Percentiles rank a stretch among this genome's conserved stretches.
Evolutionary conservation across 2,329 filamentous ascomycete species (phyloP).

Genomic region (Drechslerella dactyloides): DNA sequence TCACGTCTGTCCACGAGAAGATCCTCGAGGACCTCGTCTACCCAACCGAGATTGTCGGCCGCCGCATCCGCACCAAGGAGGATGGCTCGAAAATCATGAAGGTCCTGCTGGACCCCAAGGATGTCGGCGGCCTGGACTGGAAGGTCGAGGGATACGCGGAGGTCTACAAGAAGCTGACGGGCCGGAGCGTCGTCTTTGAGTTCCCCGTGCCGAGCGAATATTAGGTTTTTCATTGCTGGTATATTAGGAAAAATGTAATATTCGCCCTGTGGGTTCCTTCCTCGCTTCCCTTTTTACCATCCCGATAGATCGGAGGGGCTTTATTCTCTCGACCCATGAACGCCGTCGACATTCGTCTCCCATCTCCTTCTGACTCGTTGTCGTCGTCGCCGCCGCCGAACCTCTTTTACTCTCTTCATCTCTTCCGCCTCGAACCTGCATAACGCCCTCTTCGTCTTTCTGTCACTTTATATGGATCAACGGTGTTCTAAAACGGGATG

Average conservation of each 20-base stretch:
- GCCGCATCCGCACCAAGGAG: constrained; percentile 98
- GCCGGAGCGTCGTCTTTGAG: constrained; percentile 96
- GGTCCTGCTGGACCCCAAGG: constrained; percentile 99
- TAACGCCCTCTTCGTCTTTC: constrained; percentile 39
- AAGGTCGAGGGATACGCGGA: constrained; percentile 99
- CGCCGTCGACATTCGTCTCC: no score
- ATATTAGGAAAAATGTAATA: constrained; percentile 44
- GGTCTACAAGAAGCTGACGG: constrained; percentile 98
- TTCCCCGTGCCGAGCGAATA: constrained; percentile 83
- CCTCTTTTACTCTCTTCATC: constrained; percentile 27
- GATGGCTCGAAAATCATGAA: constrained; percentile 98
- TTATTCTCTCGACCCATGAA: constrained; percentile 30
- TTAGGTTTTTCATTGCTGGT: constrained; percentile 64
- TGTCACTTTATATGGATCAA: constrained; percentile 48
- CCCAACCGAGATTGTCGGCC: constrained; percentile 99
- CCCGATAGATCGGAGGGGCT: constrained; percentile 39
- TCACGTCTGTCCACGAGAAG: constrained; percentile 97
- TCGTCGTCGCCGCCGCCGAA: constrained; percentile 12
- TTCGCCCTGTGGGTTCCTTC: constrained; percentile 18
- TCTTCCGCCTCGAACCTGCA: constrained; percentile 20
- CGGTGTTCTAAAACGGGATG: constrained; percentile 51
- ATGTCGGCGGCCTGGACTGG: constrained; percentile 99
- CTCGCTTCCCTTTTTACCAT: constrained; percentile 18
- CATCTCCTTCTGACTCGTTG: no score
- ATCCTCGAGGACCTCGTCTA: constrained; percentile 98